Evolutionary conservation across 2,329 filamentous ascomycete genomes (phyloP), one percentile per base, ranked within the genome.

Genomic region (Nannizziopsis arthrosporioides): DNA sequence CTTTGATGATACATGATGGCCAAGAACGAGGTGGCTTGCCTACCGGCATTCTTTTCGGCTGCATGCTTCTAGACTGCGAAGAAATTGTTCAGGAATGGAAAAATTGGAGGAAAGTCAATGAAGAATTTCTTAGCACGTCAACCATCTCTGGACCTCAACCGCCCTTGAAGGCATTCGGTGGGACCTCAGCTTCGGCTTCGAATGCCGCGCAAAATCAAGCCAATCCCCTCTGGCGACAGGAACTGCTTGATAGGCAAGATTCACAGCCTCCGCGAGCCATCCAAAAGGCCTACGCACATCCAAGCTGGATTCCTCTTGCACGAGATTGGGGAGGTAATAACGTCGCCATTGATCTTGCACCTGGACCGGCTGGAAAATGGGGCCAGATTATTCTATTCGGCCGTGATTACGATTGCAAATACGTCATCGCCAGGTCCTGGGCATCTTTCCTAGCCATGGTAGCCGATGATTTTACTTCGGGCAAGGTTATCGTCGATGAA

Each of bases 251-350:
- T 42, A 81, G 83, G 53, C 92, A 98, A 66, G 84, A 92, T 58
- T 94, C 82, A 10, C 84, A 96, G 51, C 92, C 92, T 7, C 75
- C 85, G 8, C 83, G 85, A 59, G 80, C 87, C 4, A 82, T 96
- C 31, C 89, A 94, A 63, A 94, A 89, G 64, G 85, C 85, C 0
- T 98, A 98, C 61, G 84, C 88, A 2, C 90, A 98, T 66, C 82
- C 88, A 1, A 84, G 82, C 45, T 98, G 92, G 92, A 95, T 98
- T 57, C 90, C 92, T 46, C 73, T 98, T 31, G 90, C 89, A 50
- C 85, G 92, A 57, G 92, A 98, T 66, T 98, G 92, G 92, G 92
- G 92, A 64, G 92, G 92, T 67, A 98, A 98, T 77, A 93, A 94
- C 71, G 75, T 98, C 60, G 90, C 89, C 14, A 79, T 95, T 41